phyloP scores from a whole-genome alignment of 805 yeast species.

The Hanseniaspora lachancei region DNA sequence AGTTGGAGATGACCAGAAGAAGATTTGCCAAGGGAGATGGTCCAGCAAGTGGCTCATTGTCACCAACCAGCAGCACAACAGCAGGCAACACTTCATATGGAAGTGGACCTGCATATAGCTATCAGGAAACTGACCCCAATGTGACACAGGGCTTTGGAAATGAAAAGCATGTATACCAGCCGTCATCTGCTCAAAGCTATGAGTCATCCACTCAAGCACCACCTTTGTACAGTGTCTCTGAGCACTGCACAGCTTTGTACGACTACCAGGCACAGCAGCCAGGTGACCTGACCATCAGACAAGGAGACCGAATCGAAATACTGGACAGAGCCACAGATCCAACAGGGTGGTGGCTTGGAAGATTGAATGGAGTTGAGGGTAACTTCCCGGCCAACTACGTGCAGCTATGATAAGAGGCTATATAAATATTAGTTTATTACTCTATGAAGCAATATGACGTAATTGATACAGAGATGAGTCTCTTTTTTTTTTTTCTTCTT shows the following conservation, averaged over 20 bases:
- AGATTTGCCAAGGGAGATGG: conserved; percentile 43
- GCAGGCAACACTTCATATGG: background rate
- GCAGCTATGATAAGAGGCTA: conserved; percentile 27
- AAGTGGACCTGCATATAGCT: background rate
- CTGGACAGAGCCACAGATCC: conserved; percentile 70
- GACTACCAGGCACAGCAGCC: conserved; percentile 87
- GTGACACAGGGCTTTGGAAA: conserved; percentile 1
- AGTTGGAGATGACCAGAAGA: conserved; percentile 70
- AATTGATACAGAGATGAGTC: background rate
- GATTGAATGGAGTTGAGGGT: conserved; percentile 70
- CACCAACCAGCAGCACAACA: background rate
- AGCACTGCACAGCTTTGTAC: conserved; percentile 77
- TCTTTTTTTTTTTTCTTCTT: no score
- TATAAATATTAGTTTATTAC: background rate
- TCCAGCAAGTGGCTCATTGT: conserved; percentile 24
- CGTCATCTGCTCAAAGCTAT: background rate
- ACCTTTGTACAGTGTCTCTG: conserved; percentile 30
- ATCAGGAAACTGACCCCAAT: background rate
- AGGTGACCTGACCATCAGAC: conserved; percentile 78
- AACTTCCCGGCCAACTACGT: conserved; percentile 96
- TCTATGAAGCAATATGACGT: no score
- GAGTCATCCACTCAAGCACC: conserved; percentile 11
- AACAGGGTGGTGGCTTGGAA: conserved; percentile 98
- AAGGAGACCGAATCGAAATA: conserved; percentile 76
- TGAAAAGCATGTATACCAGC: conserved; percentile 6